Conservation (phyloP, 2,329 filamentous ascomycete species). For the Penicillium sp. region DNA sequence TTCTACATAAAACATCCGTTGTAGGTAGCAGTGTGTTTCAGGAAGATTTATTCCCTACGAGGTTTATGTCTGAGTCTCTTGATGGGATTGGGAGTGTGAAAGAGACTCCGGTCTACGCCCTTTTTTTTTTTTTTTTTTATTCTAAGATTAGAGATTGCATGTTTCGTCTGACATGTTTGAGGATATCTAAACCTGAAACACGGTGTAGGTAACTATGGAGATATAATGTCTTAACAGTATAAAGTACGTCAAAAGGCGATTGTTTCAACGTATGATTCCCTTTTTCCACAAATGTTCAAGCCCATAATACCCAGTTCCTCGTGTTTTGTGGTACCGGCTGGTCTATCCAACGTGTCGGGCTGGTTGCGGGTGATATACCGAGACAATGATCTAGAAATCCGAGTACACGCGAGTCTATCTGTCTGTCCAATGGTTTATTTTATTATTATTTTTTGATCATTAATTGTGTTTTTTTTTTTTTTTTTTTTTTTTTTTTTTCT, state of each 20-base stretch:
- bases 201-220: neutral
- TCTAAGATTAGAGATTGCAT: slow-evolving; percentile 1
- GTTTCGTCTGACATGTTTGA: slow-evolving; percentile 4
- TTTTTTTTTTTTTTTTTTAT: neutral
- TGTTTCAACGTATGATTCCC: neutral
- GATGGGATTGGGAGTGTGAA: neutral
- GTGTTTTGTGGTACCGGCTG: slow-evolving; percentile 7
- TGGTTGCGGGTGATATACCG: neutral
- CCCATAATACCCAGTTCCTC: neutral
- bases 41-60: neutral
- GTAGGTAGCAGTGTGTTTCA: slow-evolving; percentile 4
- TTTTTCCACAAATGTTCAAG: neutral
- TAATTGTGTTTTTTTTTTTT: neutral
- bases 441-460: neutral
- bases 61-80: neutral
- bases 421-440: neutral
- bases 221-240: neutral
- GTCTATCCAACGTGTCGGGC: slow-evolving; percentile 7
- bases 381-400: neutral
- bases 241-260: neutral
- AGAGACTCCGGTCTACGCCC: neutral
- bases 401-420: neutral
- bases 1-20: neutral
- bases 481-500: neutral
- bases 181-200: slow-evolving; percentile 6